phyloP scores from a whole-genome alignment of 129 eudicot genomes.

The sunflower (Helianthus annuus) region DNA sequence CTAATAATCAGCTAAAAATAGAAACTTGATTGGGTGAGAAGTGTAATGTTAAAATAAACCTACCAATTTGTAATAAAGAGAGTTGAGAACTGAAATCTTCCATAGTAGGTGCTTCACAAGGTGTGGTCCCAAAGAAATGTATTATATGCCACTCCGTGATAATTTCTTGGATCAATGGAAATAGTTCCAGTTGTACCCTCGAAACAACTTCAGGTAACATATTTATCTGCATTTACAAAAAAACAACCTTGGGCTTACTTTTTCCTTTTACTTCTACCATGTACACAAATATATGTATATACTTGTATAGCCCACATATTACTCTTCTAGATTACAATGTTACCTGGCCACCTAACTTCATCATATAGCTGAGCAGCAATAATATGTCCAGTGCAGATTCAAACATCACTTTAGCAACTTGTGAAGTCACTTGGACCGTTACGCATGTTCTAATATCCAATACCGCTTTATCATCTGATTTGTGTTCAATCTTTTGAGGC shows the following conservation, averaged over 20 bases:
- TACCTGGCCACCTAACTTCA: slow-evolving; percentile 89
- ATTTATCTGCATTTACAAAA: slow-evolving; percentile 61
- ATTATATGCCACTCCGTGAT: slow-evolving; percentile 89
- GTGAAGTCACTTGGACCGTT: slow-evolving; percentile 80
- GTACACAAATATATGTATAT: not conserved
- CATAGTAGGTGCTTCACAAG: slow-evolving; percentile 71
- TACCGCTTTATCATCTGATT: slow-evolving; percentile 39
- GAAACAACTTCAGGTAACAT: slow-evolving; percentile 79
- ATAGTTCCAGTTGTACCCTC: slow-evolving; percentile 69
- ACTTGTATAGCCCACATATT: not conserved
- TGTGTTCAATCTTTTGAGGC: slow-evolving; percentile 60
- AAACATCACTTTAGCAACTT: slow-evolving; percentile 86
- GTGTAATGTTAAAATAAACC: slow-evolving; percentile 14
- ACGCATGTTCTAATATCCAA: slow-evolving; percentile 49
- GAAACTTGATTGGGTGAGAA: slow-evolving; percentile 7
- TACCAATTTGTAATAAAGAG: slow-evolving; percentile 82
- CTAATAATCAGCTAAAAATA: slow-evolving; percentile 4
- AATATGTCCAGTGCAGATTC: slow-evolving; percentile 81
- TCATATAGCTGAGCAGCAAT: slow-evolving; percentile 73
- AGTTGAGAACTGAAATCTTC: slow-evolving; percentile 91
- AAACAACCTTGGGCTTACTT: not conserved
- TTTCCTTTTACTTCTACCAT: slow-evolving; percentile 7
- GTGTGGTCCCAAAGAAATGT: slow-evolving; percentile 75
- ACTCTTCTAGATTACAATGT: not conserved
- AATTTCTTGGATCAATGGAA: slow-evolving; percentile 85